These are phyloP conservation scores for Chlorophyllum brunneum DNA, from an alignment of 768 basidiomycete genomes.

Conservation along the genomic window DNA sequence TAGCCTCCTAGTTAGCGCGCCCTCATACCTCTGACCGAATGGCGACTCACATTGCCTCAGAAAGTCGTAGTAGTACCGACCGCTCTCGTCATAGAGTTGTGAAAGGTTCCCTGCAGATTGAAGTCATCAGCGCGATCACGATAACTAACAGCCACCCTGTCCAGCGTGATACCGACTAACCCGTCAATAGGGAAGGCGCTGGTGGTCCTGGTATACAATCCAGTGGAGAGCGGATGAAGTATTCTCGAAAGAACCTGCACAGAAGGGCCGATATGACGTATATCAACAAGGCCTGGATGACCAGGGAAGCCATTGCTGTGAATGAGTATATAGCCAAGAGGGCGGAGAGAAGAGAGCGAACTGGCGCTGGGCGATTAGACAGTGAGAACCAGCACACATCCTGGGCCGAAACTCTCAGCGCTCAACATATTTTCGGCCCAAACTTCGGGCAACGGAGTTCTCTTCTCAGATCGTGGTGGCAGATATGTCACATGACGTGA, in stretches of 20 bases:
- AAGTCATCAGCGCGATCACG: neutral
- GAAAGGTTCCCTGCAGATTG: conserved; percentile 27
- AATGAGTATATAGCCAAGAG: neutral
- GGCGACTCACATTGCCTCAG: conserved; percentile 26
- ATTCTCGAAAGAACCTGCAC: conserved; percentile 1
- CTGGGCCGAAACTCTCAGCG: neutral
- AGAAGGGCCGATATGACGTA: neutral
- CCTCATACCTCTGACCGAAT: neutral
- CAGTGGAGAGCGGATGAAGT: conserved; percentile 1
- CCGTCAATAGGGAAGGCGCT: conserved; percentile 27
- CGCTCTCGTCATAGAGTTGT: conserved; percentile 28
- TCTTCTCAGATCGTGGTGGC: no score
- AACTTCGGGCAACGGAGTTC: no score
- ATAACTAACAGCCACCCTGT: neutral
- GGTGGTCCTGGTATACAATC: conserved; percentile 12
- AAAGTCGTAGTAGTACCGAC: conserved; percentile 34
- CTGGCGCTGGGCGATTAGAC: neutral
- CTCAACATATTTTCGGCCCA: no score
- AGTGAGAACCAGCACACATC: neutral
- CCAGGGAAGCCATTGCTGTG: neutral
- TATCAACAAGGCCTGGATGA: neutral
- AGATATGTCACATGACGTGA: conserved; percentile 4
- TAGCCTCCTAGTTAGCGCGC: neutral
- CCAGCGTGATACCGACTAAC: conserved; percentile 18
- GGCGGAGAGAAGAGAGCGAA: neutral